Evolutionary conservation across 345 rosid genomes (phyloP), one percentile per base, ranked within the genome.

Genomic region (Geranium rotundifolium): DNA sequence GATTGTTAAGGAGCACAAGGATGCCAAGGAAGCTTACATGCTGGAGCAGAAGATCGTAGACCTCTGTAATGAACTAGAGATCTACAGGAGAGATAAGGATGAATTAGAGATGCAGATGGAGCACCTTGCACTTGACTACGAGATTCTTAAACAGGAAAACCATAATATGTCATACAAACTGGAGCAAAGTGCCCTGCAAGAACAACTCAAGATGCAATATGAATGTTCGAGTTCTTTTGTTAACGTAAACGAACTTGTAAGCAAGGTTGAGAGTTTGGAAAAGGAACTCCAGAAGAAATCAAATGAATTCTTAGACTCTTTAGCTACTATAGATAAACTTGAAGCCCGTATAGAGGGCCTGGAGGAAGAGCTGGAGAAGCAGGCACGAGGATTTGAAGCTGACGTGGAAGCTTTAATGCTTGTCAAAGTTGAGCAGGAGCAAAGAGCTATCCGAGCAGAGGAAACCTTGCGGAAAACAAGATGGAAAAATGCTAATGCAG

Each of bases 41-140:
- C 59, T 72, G n/a, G 74, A 80, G 71, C 78, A 69, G 65, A 74
- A 64, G 56, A 52, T 77, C 16, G 59, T 54, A 37, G 75, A 74
- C 65, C 69, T 80, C 54, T 49, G 58, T 37, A 77, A 41, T 19
- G 79, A 77, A 67, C 41, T 80, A 56, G 78, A 75, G 41, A 73
- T 68, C 18, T 75, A 61, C 62, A 72, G 72, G 77, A 70, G 77
- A 57, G 84, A 68, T 4, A 80, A 57, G 59, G 82, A 80, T 61
- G 82, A 80, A 41, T 27, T 75, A 37, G 81, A 80, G 74, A 77
- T 75, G 72, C 84, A 75, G 58, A 70, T 77, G 82, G 84, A 77
- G 72, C 84, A 80, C 67, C 77, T 80, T 61, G 84, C 80, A n/a
- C 77, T 80, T 57, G 84, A 80, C 63, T 73, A 77, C 30, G 84